phyloP scores from a whole-genome alignment of 768 basidiomycete species.

The Suillus plorans region DNA sequence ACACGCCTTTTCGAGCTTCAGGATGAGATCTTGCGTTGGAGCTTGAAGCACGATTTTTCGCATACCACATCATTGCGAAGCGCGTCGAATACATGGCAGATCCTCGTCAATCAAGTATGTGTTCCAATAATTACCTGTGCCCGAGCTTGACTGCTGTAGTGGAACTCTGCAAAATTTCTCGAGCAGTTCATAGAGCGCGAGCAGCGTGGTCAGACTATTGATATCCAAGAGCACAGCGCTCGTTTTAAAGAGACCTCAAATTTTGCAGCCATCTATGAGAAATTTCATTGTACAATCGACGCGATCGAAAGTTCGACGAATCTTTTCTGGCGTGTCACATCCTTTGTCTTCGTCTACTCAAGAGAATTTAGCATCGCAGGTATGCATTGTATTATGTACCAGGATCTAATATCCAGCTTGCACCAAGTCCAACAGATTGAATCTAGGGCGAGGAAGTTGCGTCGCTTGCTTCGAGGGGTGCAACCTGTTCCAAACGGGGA shows the following conservation, averaged over 20 bases:
- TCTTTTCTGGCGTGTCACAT: background rate
- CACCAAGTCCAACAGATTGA: slow-evolving; percentile 59
- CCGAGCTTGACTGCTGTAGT: slow-evolving; percentile 27
- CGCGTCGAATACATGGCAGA: slow-evolving; percentile 20
- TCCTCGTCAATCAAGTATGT: slow-evolving; percentile 43
- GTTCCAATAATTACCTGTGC: background rate
- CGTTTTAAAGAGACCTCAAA: background rate
- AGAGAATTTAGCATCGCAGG: slow-evolving; percentile 26
- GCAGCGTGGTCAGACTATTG: slow-evolving; percentile 5
- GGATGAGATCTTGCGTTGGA: slow-evolving; percentile 26
- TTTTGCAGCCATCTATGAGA: background rate
- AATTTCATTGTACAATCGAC: slow-evolving; percentile 9
- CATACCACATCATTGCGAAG: slow-evolving; percentile 14
- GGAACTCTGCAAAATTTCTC: slow-evolving; percentile 43
- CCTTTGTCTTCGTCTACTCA: slow-evolving; percentile 11
- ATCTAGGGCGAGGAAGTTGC: slow-evolving; percentile 49
- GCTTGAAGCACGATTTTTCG: slow-evolving; percentile 42
- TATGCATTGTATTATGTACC: slow-evolving; percentile 9
- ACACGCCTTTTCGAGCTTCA: slow-evolving; percentile 20
- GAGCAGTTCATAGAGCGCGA: slow-evolving; percentile 25
- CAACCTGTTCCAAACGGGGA: slow-evolving; percentile 36
- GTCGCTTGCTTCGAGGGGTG: slow-evolving; percentile 37
- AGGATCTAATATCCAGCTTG: background rate
- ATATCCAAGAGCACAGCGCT: background rate
- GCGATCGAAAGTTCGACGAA: slow-evolving; percentile 2